Conservation (phyloP, 805 yeast species). For the Nakazawaea ernobii region DNA sequence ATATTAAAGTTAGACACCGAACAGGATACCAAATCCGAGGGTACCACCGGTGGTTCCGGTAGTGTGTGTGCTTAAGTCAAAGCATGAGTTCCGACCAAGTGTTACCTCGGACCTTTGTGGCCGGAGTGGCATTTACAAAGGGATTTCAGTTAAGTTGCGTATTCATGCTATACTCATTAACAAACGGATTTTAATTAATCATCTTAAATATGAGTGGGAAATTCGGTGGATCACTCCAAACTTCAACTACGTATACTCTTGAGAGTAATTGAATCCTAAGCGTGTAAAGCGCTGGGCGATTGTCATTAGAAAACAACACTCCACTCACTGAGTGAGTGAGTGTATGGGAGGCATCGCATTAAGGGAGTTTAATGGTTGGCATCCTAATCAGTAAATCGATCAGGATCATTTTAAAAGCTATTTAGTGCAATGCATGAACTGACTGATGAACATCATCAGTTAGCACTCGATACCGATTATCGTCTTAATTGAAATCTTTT, state of each 20-base stretch:
- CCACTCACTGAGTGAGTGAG: too few species aligned
- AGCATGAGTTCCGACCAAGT: too few species aligned
- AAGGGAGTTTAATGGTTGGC: slow-evolving; percentile 6
- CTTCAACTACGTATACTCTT: slow-evolving; percentile 36
- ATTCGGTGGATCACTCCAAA: slow-evolving; percentile 56
- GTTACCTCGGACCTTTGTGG: not conserved
- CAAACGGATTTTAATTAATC: slow-evolving; percentile 8
- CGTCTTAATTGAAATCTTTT: slow-evolving; percentile 35
- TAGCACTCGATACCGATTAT: slow-evolving; percentile 61
- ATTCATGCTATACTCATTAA: slow-evolving; percentile 10
- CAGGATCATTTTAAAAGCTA: slow-evolving; percentile 26
- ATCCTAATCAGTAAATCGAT: not conserved
- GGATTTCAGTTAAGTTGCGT: slow-evolving; percentile 8
- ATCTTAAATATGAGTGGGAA: slow-evolving; percentile 38
- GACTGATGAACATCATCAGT: slow-evolving; percentile 12
- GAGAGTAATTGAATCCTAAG: slow-evolving; percentile 44
- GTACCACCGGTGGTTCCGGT: too few species aligned
- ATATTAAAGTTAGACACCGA: too few species aligned
- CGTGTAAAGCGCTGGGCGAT: slow-evolving; percentile 52
- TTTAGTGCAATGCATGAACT: slow-evolving; percentile 61
- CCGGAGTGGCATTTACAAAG: not conserved
- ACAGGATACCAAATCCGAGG: slow-evolving; percentile 7
- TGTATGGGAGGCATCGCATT: slow-evolving; percentile 48
- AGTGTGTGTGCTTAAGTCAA: too few species aligned
- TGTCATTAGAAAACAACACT: slow-evolving; percentile 43